Evolutionary conservation across 2,329 filamentous ascomycete species (phyloP), one percentile per base, ranked within the genome.

Genomic region (Triangularia setosa): DNA sequence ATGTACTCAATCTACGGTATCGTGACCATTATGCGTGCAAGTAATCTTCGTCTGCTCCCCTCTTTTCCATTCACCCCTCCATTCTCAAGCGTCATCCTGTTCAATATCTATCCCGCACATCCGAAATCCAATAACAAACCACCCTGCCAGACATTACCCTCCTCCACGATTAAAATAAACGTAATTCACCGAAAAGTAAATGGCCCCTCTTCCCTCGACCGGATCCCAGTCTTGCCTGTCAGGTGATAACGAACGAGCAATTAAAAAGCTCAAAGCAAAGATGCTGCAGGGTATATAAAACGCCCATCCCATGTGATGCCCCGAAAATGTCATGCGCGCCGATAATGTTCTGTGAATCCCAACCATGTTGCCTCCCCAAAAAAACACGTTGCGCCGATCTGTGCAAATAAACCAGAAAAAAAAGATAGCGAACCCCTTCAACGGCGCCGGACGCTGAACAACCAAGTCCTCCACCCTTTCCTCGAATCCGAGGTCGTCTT

Each of bases 381-480:
- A 40, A 64, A 56, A 58, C 48, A 25, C 24, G 35, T 57, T 61
- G 61, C 61, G 65, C 65, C 58, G 53, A 40, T 57, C 54, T 16
- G 59, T 68, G 62, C 59, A 48, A 60, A 63, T 56, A 63, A 57
- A 63, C 58, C 54, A 48, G 21, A 21, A 48, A 57, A 48, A 48
- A 21, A 48, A 57, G 33, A 44, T 57, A 52, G n/a, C 18, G 12
- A 12, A 16, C 21, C 35, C 6, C 12, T 12, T 28, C 62, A 69
- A 55, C 64, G 63, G 11, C 63, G 58, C 27, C 66, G 65, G 12
- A 65, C 54, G 57, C 66, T 64, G 27, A 72, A 66, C 67, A 65
- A 72, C 69, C 70, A 70, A 9, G 65, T 62, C 64, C 54, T 69
- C 65, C 65, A 67, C 14, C 69, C 52, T 53, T 65, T 65, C 21